A percentile compares a stretch with the other conserved stretches of the same genome.
Conservation (phyloP, 176 grass and related monocot genomes). For the Hordeum marinum region DNA sequence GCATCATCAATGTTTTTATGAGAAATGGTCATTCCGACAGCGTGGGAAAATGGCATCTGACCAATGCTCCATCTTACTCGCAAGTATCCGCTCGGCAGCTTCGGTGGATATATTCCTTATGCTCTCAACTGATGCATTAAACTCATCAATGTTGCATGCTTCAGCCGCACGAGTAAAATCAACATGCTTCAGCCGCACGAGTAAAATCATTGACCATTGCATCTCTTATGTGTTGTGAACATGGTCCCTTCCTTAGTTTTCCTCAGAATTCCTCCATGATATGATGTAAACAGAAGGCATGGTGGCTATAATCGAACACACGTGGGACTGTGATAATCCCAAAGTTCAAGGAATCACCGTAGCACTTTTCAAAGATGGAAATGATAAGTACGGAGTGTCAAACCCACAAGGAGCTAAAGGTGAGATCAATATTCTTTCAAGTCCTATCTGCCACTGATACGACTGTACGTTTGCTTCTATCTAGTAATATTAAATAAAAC, state of each 20-base stretch:
- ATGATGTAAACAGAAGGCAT: constrained; percentile 84
- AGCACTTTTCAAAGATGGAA: no score
- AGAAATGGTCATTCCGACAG: constrained; percentile 88
- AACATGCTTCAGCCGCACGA: no score
- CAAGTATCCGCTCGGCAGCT: constrained; percentile 85
- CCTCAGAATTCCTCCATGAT: constrained; percentile 89
- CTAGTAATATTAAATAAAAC: no score
- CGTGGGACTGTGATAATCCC: no score
- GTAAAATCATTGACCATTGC: constrained; percentile 70
- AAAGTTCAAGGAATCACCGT: no score
- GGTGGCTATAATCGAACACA: constrained; percentile 73
- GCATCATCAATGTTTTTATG: constrained; percentile 76
- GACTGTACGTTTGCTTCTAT: no score
- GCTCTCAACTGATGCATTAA: constrained; percentile 80
- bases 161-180: constrained; percentile 93
- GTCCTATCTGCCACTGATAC: no score
- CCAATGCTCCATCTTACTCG: constrained; percentile 90
- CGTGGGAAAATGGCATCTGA: constrained; percentile 89
- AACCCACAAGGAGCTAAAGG: no score
- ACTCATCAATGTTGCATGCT: constrained; percentile 81
- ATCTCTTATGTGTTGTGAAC: constrained; percentile 79
- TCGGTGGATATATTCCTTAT: constrained; percentile 85
- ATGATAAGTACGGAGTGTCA: no score
- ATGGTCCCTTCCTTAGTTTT: constrained; percentile 76
- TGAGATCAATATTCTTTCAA: no score